Evolutionary conservation across 441 rosid genomes (phyloP), one percentile per base, ranked within the genome.

Genomic region (Populus hybrid): DNA sequence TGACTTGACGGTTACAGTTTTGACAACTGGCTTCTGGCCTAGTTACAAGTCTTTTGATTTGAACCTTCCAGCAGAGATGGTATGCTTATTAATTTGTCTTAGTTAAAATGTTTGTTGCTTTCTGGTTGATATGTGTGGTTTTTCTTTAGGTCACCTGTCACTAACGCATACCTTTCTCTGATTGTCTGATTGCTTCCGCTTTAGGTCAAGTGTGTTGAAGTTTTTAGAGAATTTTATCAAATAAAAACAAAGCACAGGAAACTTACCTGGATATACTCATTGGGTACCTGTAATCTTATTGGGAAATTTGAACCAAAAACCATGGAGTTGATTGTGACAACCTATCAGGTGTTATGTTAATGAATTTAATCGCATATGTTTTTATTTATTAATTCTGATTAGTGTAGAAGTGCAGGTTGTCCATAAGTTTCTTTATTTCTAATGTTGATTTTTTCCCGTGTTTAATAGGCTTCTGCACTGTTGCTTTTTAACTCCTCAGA

Each of bases 21-120:
- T 96, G 65, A 96, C 98, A 6, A 92, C 99, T 76, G 97, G 99
- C 42, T 93, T 93, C 81, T 96, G 99, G 99, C 99, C 99, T 42
- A 96, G 97, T 85, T 96, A 96, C 83, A 96, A 94, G 80, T 94
- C 99, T 40, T 96, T 90, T 83, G 97, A 96, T 88, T 87, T 94
- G 76, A 96, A 93, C 76, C 97, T 96, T 59, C 99, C 99, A 1
- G 87, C 89, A 29, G 99, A 96, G 83, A 96, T 96, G 99, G 99
- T 96, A 88, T 71, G 67, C 72, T 42, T 68, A 20, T 23, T 53
- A 42, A 2, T 56, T 56, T 75, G 23, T 77, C 36, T 68, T 64
- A 9, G 45, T 20, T 14, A n/a, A 59, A 59, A 20, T 31, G 29
- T 40, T 35, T 40, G 31, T 31, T 28, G 36, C 21, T 33, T 68